Conservation (phyloP, 345 rosid genomes). For the Erucastrum elatum region DNA sequence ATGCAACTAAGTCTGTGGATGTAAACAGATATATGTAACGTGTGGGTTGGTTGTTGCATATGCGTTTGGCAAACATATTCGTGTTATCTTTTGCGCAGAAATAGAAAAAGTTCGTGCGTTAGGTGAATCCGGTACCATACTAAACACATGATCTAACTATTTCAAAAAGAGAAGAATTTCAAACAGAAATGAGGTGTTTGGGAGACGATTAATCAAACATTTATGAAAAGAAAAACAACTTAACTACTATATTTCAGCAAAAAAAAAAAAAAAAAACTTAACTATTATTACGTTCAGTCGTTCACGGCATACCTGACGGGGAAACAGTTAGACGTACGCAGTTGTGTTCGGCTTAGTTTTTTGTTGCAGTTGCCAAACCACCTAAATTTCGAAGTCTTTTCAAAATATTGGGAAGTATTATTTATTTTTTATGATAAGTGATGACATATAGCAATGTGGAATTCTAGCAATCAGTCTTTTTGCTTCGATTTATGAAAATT, state of each 20-base stretch:
- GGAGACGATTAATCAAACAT: not conserved
- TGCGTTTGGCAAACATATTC: not conserved
- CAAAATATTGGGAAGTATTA: too few species aligned
- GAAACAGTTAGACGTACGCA: not conserved
- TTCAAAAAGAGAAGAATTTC: not conserved
- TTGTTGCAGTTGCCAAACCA: not conserved
- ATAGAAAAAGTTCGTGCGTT: not conserved
- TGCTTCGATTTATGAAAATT: not conserved
- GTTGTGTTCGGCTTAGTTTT: not conserved
- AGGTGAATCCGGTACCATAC: not conserved
- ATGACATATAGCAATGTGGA: too few species aligned
- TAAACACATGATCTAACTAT: not conserved
- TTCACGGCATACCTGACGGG: not conserved
- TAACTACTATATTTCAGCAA: not conserved
- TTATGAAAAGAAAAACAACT: not conserved
- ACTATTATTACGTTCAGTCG: not conserved
- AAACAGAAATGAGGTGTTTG: not conserved
- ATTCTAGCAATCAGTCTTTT: not conserved
- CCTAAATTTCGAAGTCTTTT: not conserved
- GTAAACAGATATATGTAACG: conserved; percentile 10
- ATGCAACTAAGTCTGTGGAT: not conserved
- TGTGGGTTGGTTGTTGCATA: conserved; percentile 3
- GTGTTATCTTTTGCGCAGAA: not conserved
- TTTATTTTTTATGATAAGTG: not conserved
- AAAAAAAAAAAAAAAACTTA: too few species aligned